Base-by-base conservation (phyloP, 169 alveolate species). In the Cryptosporidium sp. region DNA sequence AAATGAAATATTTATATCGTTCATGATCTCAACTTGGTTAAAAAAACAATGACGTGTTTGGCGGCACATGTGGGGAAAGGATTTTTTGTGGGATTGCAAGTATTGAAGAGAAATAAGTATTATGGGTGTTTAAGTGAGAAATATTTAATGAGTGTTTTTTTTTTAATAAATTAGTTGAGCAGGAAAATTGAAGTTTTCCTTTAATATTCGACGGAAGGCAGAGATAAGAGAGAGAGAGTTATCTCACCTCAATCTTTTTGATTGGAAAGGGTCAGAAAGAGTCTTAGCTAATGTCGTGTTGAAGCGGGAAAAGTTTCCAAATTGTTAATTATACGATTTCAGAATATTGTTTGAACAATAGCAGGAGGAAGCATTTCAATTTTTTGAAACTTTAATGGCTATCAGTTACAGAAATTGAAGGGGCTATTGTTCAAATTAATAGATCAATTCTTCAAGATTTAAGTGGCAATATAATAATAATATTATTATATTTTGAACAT, bases 21-120 rank as follows among this genome's bases (percentile, higher is more conserved):
- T 23, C 8, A 21, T n/a, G 21, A 5, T 16, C 56, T 48, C 18
- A 6, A 9, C 67, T 12, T 16, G 1, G 31, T 23, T n/a, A 53
- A 56, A 23, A 10, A 56, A 18, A 4, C 35, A n/a, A 69, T 42
- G 51, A 35, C 60, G 80, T 37, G 80, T 69, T 39, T 18, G 80
- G 80, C 80, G 80, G 80, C 60, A 69, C 9, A 0, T 69, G 80
- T 69, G 80, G 80, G 80, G 80, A 8, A 9, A 3, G 56, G 23
- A 14, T 48, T 48, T 31, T 48, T 48, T 48, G 56, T 69, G 56
- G 67, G 67, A 56, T 56, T 56, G 67, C 35, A 56, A 31, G 56
- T 44, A 65, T 65, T 39, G 16, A 69, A 23, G 4, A 23, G 10
- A 42, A 69, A 35, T 69, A 69, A 69, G 35, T 69, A 39, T n/a